A percentile compares a stretch with the other conserved stretches of the same genome.
These are phyloP conservation scores for Scheffersomyces segobiensis DNA, from an alignment of 1,139 yeast species.

Conservation along the genomic window DNA sequence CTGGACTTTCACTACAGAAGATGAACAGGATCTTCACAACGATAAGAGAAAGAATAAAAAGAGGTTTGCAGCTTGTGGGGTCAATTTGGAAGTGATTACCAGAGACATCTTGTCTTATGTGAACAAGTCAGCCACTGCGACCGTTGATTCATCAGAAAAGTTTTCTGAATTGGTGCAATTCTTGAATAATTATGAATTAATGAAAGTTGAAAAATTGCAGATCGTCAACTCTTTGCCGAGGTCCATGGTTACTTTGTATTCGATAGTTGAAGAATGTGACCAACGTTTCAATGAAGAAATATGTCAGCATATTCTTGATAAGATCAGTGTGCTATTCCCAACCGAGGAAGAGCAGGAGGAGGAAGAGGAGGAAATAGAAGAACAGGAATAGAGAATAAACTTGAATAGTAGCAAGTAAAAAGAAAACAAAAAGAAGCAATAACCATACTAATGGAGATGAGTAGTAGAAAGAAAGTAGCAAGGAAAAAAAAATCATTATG, in stretches of 20 bases:
- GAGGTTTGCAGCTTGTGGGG: conserved; percentile 46
- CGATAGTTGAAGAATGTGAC: conserved; percentile 90
- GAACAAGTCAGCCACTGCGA: conserved; percentile 43
- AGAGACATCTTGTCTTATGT: conserved; percentile 59
- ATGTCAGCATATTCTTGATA: conserved; percentile 53
- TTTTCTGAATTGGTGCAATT: conserved; percentile 54
- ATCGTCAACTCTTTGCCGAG: conserved; percentile 79
- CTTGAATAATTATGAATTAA: conserved; percentile 58
- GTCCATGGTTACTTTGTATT: conserved; percentile 73
- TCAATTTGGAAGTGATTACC: conserved; percentile 64
- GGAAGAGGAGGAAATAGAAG: conserved; percentile 31
- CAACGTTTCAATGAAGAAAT: conserved; percentile 69
- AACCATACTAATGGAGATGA: no score
- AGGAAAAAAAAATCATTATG: no score
- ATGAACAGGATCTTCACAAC: conserved; percentile 26
- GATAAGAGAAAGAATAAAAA: conserved; percentile 33
- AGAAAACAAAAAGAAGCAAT: no score
- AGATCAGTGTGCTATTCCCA: conserved; percentile 54
- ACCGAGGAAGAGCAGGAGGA: conserved; percentile 33
- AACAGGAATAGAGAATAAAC: conserved; percentile 9
- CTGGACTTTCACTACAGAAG: conserved; percentile 46
- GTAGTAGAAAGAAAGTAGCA: no score
- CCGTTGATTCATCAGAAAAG: conserved; percentile 43
- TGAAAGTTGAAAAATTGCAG: conserved; percentile 83
- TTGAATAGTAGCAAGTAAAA: conserved; percentile 2